Percentiles rank a stretch among this genome's conserved stretches.
Conservation (phyloP, 2,329 filamentous ascomycete genomes). For the Epichloe uncinata region DNA sequence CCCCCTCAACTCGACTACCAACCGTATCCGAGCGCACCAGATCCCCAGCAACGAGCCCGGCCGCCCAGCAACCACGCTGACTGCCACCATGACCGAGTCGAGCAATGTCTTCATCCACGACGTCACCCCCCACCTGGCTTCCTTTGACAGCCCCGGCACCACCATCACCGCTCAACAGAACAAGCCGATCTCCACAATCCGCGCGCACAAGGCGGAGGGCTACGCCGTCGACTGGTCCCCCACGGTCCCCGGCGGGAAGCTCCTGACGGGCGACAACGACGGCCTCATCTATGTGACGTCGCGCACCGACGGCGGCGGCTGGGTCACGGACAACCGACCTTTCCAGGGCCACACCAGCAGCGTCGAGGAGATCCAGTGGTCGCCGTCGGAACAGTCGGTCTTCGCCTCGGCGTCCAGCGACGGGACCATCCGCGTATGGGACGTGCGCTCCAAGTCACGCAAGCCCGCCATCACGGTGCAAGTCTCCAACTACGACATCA, state of each 20-base stretch:
- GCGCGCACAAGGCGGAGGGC: conserved; percentile 85
- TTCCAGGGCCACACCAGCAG: conserved; percentile 76
- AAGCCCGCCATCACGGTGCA: conserved; percentile 79
- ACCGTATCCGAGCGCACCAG: conserved; percentile 83
- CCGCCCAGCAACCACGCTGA: conserved; percentile 65
- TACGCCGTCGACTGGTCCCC: conserved; percentile 98
- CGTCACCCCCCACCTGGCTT: conserved; percentile 77
- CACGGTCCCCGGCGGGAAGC: conserved; percentile 59
- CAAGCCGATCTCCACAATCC: conserved; percentile 76
- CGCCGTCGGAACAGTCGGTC: conserved; percentile 79
- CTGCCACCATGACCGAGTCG: conserved; percentile 86
- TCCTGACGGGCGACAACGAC: conserved; percentile 83
- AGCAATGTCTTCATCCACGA: conserved; percentile 86
- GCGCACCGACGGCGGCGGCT: conserved; percentile 74
- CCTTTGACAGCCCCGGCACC: conserved; percentile 81
- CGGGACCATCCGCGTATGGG: conserved; percentile 92
- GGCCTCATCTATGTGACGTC: conserved; percentile 84
- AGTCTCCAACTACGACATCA: conserved; percentile 76
- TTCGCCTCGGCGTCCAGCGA: conserved; percentile 92
- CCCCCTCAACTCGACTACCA: conserved; percentile 75
- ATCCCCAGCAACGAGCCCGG: conserved; percentile 57
- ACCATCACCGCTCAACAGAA: conserved; percentile 70
- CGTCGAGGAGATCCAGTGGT: conserved; percentile 95
- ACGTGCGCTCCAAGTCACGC: conserved; percentile 79
- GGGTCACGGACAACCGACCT: conserved; percentile 71